Percentiles rank a stretch among this genome's conserved stretches.
Evolutionary conservation across 371 early-diverging fungal genomes (phyloP).

Genomic region (Conidiobolus incongruus): DNA sequence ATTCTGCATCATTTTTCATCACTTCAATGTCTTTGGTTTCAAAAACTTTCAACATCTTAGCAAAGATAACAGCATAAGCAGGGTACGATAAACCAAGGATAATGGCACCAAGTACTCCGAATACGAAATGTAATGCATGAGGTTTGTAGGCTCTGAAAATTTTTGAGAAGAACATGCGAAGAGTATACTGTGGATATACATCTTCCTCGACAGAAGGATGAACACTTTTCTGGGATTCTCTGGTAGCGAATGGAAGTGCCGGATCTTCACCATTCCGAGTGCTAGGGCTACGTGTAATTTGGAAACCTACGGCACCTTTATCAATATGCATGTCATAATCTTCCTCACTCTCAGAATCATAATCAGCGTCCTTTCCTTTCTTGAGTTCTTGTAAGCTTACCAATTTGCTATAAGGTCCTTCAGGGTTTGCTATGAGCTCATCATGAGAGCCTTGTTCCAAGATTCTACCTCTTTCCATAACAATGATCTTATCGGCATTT

Average conservation of each 20-base stretch:
- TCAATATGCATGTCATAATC: slow-evolving; percentile 1
- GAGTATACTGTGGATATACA: no score
- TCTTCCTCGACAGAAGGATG: no score
- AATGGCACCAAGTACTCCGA: slow-evolving; percentile 8
- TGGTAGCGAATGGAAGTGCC: no score
- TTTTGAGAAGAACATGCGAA: no score
- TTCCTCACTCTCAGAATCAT: neutral
- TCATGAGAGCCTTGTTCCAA: slow-evolving; percentile 50
- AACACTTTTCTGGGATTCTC: no score
- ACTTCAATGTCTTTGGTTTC: slow-evolving; percentile 5
- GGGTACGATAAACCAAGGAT: slow-evolving; percentile 12
- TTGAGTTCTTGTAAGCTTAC: slow-evolving; percentile 26
- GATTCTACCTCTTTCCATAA: slow-evolving; percentile 44
- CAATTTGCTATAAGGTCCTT: slow-evolving; percentile 27
- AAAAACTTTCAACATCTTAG: slow-evolving; percentile 19
- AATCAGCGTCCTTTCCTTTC: slow-evolving; percentile 6
- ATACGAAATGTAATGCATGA: neutral
- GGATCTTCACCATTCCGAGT: neutral
- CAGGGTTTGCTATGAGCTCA: slow-evolving; percentile 17
- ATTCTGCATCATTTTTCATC: slow-evolving; percentile 18
- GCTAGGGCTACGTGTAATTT: neutral
- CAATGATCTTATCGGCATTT: slow-evolving; percentile 65
- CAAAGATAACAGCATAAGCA: slow-evolving; percentile 23
- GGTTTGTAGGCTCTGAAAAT: no score
- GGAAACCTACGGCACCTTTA: neutral